Evolutionary conservation across 169 alveolate species (phyloP), one percentile per base, ranked within the genome.

Genomic region (Cyclospora cayetanensis): DNA sequence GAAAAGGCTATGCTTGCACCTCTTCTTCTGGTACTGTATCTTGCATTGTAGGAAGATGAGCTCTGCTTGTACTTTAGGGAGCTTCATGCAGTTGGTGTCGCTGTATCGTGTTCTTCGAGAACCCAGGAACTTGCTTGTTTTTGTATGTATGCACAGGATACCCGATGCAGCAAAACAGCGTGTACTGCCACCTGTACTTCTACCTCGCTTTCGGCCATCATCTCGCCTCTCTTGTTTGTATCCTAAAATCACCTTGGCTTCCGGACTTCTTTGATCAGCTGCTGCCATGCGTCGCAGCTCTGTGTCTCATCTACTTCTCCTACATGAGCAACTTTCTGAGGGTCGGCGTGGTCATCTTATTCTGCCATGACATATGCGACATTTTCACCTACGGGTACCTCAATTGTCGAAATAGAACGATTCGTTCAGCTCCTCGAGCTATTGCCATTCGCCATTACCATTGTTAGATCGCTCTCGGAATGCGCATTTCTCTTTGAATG

Each of bases 311-410:
- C 72, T 92, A 90, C 72, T 95, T 95, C 90, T 93, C 95, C 50
- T 95, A 95, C 90, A 72, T 93, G 55, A 95, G 94, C 90, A 95
- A 95, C 76, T 92, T 95, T 74, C 86, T 95, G 37, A 63, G 95
- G 31, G 95, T 95, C 82, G 96, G 96, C 41, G 85, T 94, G 37
- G 89, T 95, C 53, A 95, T 95, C 35, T 90, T 95, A 84, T 82
- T 95, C 46, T 95, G 96, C 12, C 95, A 95, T 60, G 96, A 95
- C 90, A 90, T 95, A 50, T 95, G 96, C 80, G 96, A 95, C 74
- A 84, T 95, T 31, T 95, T 95, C 35, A 93, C 96, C 25, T 95
- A 90, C 84, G 96, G 95, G 96, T 95, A 85, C 29, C 93, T 74
- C 84, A n/a, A 29, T n/a, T n/a, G n/a, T n/a, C n/a, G n/a, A n/a